Evolutionary conservation across 495 filamentous ascomycete species (phyloP).

Genomic region (Clohesyomyces aquaticus): DNA sequence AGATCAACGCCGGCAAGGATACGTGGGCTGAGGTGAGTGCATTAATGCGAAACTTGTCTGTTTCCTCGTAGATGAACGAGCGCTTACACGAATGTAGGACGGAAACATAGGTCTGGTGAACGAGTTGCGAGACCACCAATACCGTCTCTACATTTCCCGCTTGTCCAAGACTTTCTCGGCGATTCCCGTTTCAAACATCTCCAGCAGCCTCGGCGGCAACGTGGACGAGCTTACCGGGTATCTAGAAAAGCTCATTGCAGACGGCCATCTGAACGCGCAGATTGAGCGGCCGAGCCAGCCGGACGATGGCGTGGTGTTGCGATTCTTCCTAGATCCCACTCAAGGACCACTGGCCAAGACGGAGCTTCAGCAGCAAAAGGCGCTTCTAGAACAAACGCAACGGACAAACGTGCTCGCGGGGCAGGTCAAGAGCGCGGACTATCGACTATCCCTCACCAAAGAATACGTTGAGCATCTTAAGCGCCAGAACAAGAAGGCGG

Average conservation of each 20-base stretch:
- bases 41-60: not conserved
- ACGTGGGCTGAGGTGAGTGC: conserved; percentile 65
- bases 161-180: conserved; percentile 46
- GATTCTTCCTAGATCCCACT: conserved; percentile 43
- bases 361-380: conserved; percentile 41
- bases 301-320: conserved; percentile 32
- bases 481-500: conserved; percentile 37
- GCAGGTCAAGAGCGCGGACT: conserved; percentile 44
- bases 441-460: conserved; percentile 43
- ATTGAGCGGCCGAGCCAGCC: conserved; percentile 29
- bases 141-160: conserved; percentile 52
- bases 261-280: conserved; percentile 41
- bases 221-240: conserved; percentile 35
- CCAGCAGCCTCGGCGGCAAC: conserved; percentile 32
- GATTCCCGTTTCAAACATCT: conserved; percentile 43
- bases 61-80: not conserved
- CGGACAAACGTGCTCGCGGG: conserved; percentile 43
- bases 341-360: conserved; percentile 38
- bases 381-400: conserved; percentile 42
- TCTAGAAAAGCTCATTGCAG: conserved; percentile 39
- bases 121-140: conserved; percentile 55
- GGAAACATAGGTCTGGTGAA: conserved; percentile 60
- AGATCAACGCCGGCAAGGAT: conserved; percentile 58
- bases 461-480: conserved; percentile 45
- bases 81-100: conserved; percentile 47